These are phyloP conservation scores for Zygoascus meyerae DNA, from an alignment of 1,139 yeast species.

Conservation along the genomic window DNA sequence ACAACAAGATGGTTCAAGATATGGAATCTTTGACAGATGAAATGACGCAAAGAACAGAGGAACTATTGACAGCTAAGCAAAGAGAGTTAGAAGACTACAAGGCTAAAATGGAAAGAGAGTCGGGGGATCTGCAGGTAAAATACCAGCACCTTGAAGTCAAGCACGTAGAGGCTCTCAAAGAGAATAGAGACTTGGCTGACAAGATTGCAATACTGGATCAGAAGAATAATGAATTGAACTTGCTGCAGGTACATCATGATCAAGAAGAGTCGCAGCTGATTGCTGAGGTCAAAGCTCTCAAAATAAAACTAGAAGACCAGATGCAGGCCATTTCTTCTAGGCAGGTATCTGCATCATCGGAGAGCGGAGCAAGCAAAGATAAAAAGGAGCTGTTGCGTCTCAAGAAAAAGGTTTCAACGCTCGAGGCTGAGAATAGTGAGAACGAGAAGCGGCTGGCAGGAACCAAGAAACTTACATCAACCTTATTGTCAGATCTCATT, in stretches of 20 bases:
- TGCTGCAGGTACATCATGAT: background rate
- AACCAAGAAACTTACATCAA: constrained; percentile 3
- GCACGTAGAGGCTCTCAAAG: constrained; percentile 1
- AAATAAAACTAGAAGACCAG: background rate
- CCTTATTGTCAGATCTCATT: constrained; percentile 2
- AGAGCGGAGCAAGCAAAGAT: no score
- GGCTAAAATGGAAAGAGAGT: background rate
- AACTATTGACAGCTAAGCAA: background rate
- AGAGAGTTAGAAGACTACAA: background rate
- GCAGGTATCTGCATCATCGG: background rate
- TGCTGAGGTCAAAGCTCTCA: background rate
- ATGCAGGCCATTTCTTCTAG: background rate
- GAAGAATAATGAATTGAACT: background rate
- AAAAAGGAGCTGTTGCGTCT: background rate
- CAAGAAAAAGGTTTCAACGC: constrained; percentile 5
- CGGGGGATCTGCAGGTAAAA: background rate
- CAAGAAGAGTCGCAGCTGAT: background rate
- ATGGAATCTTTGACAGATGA: constrained; percentile 5
- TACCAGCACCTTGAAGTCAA: background rate
- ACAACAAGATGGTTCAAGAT: constrained; percentile 3
- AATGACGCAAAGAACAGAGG: background rate
- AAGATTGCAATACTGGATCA: background rate
- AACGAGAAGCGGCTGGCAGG: constrained; percentile 7
- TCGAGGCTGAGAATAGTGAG: constrained; percentile 5
- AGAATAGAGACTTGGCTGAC: constrained; percentile 1